phyloP scores from a whole-genome alignment of 768 basidiomycete genomes.

The Solioccasus polychromus region DNA sequence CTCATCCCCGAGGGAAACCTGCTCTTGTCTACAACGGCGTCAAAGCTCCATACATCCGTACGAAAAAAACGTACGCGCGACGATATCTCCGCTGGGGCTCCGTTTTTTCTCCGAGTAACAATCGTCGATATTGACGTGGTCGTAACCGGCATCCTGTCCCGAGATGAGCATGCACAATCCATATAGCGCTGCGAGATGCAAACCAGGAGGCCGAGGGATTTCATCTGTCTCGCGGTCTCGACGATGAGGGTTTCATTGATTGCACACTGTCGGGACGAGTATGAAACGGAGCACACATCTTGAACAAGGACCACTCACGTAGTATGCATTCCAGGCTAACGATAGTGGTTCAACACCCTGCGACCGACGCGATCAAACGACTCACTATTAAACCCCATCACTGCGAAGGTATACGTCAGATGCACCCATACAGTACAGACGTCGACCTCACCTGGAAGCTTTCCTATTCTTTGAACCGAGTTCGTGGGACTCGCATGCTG shows the following conservation, averaged over 20 bases:
- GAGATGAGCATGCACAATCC: not conserved
- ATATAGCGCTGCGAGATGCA: slow-evolving; percentile 6
- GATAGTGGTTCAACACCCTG: slow-evolving; percentile 3
- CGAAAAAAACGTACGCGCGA: slow-evolving; percentile 40
- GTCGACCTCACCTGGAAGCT: slow-evolving; percentile 33
- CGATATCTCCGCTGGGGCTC: slow-evolving; percentile 49
- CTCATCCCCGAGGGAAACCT: slow-evolving; percentile 62
- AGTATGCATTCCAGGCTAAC: slow-evolving; percentile 68
- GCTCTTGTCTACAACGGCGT: slow-evolving; percentile 36
- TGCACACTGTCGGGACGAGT: slow-evolving; percentile 41
- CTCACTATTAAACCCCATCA: slow-evolving; percentile 65
- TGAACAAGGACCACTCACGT: slow-evolving; percentile 36
- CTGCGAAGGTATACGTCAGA: slow-evolving; percentile 28
- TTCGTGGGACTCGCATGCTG: not conserved
- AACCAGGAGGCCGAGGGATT: slow-evolving; percentile 50
- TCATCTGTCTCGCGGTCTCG: slow-evolving; percentile 48
- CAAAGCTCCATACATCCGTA: not conserved
- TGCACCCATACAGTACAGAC: not conserved
- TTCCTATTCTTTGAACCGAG: slow-evolving; percentile 27
- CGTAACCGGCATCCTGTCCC: slow-evolving; percentile 55
- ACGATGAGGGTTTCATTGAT: slow-evolving; percentile 54
- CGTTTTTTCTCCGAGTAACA: slow-evolving; percentile 62
- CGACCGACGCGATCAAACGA: slow-evolving; percentile 1
- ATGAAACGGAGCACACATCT: not conserved
- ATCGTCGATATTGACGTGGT: slow-evolving; percentile 60